Percentiles rank a stretch among this genome's conserved stretches.
Conservation (phyloP, 768 basidiomycete species). For the Boletales sp. region DNA sequence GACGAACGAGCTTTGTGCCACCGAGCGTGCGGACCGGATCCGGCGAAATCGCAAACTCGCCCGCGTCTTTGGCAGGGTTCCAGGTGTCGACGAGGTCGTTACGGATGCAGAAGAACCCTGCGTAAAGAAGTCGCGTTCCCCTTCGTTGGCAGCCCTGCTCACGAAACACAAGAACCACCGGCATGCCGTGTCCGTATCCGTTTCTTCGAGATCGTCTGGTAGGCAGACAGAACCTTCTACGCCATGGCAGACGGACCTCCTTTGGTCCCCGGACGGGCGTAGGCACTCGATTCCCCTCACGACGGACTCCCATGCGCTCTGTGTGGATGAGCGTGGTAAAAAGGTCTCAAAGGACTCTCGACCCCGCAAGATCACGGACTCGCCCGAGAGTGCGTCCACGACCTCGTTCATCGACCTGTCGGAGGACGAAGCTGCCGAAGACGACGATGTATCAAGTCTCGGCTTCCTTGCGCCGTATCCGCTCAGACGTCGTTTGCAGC, state of each 20-base stretch:
- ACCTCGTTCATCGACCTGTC: slow-evolving; percentile 62
- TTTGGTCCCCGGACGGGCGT: slow-evolving; percentile 32
- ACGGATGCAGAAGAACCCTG: slow-evolving; percentile 26
- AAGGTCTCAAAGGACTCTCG: not conserved
- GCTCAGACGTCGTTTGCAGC: slow-evolving; percentile 21
- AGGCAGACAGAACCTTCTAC: slow-evolving; percentile 21
- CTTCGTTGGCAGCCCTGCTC: slow-evolving; percentile 26
- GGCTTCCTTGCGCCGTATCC: slow-evolving; percentile 27
- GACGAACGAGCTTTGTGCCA: slow-evolving; percentile 60
- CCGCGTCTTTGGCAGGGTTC: slow-evolving; percentile 74
- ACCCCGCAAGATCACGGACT: slow-evolving; percentile 11
- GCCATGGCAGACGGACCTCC: slow-evolving; percentile 35
- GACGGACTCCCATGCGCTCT: slow-evolving; percentile 41
- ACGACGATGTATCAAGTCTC: slow-evolving; percentile 31
- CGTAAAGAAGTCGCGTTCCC: slow-evolving; percentile 20
- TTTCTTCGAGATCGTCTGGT: slow-evolving; percentile 17
- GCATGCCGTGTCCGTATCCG: slow-evolving; percentile 30
- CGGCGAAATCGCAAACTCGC: slow-evolving; percentile 73
- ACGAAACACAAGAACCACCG: slow-evolving; percentile 30
- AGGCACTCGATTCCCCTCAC: slow-evolving; percentile 56
- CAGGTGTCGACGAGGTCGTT: slow-evolving; percentile 39
- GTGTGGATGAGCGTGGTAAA: slow-evolving; percentile 7
- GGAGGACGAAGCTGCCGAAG: slow-evolving; percentile 49
- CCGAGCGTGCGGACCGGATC: slow-evolving; percentile 69
- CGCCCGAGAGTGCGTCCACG: slow-evolving; percentile 26